phyloP scores from a whole-genome alignment of 768 basidiomycete species.

The Panus rudis region DNA sequence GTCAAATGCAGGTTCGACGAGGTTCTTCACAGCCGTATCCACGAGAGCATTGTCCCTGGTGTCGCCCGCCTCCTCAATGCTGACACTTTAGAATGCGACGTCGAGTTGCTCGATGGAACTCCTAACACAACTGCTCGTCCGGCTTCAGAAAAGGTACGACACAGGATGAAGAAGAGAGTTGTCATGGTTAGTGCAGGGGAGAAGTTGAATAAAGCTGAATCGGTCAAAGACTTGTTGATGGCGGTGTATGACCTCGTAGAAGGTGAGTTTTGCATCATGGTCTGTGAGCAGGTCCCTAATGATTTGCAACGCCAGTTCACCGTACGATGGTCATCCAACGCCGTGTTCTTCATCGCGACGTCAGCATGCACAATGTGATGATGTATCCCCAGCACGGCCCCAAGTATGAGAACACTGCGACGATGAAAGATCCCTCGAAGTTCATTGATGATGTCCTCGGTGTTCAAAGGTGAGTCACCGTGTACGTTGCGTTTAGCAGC shows the following conservation, averaged over 20 bases:
- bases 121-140: too few relatives aligned
- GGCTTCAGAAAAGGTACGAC: too few relatives aligned
- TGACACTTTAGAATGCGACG: too few relatives aligned
- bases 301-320: too few relatives aligned
- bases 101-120: too few relatives aligned
- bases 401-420: not conserved
- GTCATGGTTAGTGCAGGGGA: slow-evolving; percentile 6
- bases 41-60: too few relatives aligned
- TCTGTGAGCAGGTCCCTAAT: too few relatives aligned
- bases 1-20: not conserved
- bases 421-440: not conserved
- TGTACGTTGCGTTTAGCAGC: too few relatives aligned
- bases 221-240: slow-evolving; percentile 10
- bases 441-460: slow-evolving; percentile 7
- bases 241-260: slow-evolving; percentile 8
- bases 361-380: slow-evolving; percentile 9
- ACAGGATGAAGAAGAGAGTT: too few relatives aligned
- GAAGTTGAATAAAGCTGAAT: not conserved
- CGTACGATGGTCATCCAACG: not conserved
- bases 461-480: too few relatives aligned
- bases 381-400: slow-evolving; percentile 8
- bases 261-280: slow-evolving; percentile 7
- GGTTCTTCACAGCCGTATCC: not conserved
- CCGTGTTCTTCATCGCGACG: slow-evolving; percentile 9
- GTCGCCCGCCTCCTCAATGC: too few relatives aligned